Base-by-base conservation (phyloP, 2,329 filamentous ascomycete genomes). In the Aspergillus awamori region DNA sequence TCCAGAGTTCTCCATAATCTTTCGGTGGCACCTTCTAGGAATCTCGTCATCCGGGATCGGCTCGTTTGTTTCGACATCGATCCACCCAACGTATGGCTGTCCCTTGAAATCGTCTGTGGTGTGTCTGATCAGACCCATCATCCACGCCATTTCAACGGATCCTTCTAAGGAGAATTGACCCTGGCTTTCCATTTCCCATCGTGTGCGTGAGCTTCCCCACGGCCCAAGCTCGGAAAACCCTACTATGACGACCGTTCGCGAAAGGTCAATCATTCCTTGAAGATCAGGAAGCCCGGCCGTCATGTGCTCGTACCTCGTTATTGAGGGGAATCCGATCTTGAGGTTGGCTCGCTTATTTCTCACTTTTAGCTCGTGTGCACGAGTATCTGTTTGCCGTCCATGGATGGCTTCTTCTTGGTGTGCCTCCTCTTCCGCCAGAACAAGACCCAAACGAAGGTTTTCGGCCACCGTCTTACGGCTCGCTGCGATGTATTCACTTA, bases 91-190 rank as follows among this genome's bases (percentile, higher is more conserved):
- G 82, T 98, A 98, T 65, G 90, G 90, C 81, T 96, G 90, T 75
- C 94, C 94, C 83, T 98, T 98, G 76, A 98, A 87, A 28, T 89
- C 88, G 15, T 94, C 94, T 70, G 98, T 97, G 83, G 96, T 91
- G 79, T 99, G 96, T 84, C 93, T 97, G 83, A 99, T 98, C 61
- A 98, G 87, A 74, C 95, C 95, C 93, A 98, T 99, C 77, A 99
- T 91, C 95, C 95, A 99, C 26, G 95, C 93, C 94, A 99, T 99
- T 80, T 99, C 95, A 63, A 99, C 89, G 72, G 94, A 98, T 30
- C 95, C 95, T 78, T 99, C 95, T 13, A 99, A 86, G 5, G 94
- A 98, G 83, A 99, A 98, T 73, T 96, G 86, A 72, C 95, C 95
- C 67, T 92, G 89, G 1, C 95, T 92, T 78, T 99, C 95, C 93